Evolutionary conservation across 2,329 filamentous ascomycete genomes (phyloP).

Genomic region (Elsinoe batatas): DNA sequence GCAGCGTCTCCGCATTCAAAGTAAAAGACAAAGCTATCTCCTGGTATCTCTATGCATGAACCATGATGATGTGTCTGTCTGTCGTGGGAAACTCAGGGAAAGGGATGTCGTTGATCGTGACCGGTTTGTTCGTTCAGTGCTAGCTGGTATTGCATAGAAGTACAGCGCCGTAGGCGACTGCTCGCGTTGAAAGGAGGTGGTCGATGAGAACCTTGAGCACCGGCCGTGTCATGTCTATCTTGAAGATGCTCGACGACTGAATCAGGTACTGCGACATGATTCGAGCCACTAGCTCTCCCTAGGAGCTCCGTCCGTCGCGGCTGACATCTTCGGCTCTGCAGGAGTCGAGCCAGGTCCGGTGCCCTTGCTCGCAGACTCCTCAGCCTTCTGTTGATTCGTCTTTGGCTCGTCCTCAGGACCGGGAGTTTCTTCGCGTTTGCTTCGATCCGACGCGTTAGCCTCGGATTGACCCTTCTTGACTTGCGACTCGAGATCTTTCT

Average conservation of each 20-base stretch:
- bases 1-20: slow-evolving; percentile 9
- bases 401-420: slow-evolving; percentile 29
- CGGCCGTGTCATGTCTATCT: slow-evolving; percentile 2
- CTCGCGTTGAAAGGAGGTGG: not conserved
- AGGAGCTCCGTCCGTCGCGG: slow-evolving; percentile 11
- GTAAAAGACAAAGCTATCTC: slow-evolving; percentile 9
- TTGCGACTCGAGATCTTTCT: slow-evolving; percentile 76
- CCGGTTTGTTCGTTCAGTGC: not conserved
- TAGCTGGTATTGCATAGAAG: slow-evolving; percentile 7
- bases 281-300: slow-evolving; percentile 10
- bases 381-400: slow-evolving; percentile 26
- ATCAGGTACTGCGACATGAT: not conserved
- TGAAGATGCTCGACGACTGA: not conserved
- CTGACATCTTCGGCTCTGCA: slow-evolving; percentile 24
- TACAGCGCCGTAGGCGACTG: slow-evolving; percentile 5
- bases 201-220: not conserved
- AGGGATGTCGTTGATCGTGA: slow-evolving; percentile 6
- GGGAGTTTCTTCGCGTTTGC: slow-evolving; percentile 43
- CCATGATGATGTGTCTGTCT: slow-evolving; percentile 1
- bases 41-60: slow-evolving; percentile 14
- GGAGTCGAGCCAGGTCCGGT: slow-evolving; percentile 16
- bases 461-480: slow-evolving; percentile 53
- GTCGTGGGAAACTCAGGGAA: slow-evolving; percentile 12
- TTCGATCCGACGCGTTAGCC: slow-evolving; percentile 25
- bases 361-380: slow-evolving; percentile 17